Percentiles rank a stretch among this genome's conserved stretches.
These are phyloP conservation scores for Tylopilus subfusipes DNA, from an alignment of 768 basidiomycete species.

Conservation along the genomic window DNA sequence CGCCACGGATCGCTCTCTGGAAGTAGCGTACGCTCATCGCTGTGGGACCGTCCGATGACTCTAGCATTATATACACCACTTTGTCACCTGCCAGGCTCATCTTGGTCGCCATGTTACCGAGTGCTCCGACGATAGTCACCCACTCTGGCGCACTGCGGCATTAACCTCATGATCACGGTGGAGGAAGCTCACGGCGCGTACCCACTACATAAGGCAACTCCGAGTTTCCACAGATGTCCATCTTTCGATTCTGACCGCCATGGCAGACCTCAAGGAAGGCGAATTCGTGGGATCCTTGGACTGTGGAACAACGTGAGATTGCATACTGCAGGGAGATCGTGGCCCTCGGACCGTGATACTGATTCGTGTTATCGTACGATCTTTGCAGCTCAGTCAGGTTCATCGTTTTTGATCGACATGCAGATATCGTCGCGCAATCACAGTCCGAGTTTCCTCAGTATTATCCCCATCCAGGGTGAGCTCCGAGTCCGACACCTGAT, in stretches of 20 bases:
- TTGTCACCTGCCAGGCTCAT: neutral
- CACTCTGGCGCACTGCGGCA: neutral
- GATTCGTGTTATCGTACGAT: neutral
- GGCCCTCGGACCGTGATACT: neutral
- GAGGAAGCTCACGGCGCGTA: neutral
- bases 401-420: constrained; percentile 84
- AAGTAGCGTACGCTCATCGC: neutral
- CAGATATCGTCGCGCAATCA: constrained; percentile 82
- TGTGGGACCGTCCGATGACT: neutral
- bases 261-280: constrained; percentile 50
- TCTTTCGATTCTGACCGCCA: constrained; percentile 9
- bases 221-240: neutral
- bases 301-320: constrained; percentile 88
- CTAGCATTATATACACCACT: neutral
- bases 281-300: constrained; percentile 92
- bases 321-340: neutral
- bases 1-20: neutral
- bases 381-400: constrained; percentile 76
- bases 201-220: constrained; percentile 13
- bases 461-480: constrained; percentile 81
- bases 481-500: neutral
- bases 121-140: no score
- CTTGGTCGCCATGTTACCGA: neutral
- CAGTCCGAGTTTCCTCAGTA: constrained; percentile 95
- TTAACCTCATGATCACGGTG: neutral